Base-by-base conservation (phyloP, 2,329 filamentous ascomycete species). In the Didymosphaeria variabile region DNA sequence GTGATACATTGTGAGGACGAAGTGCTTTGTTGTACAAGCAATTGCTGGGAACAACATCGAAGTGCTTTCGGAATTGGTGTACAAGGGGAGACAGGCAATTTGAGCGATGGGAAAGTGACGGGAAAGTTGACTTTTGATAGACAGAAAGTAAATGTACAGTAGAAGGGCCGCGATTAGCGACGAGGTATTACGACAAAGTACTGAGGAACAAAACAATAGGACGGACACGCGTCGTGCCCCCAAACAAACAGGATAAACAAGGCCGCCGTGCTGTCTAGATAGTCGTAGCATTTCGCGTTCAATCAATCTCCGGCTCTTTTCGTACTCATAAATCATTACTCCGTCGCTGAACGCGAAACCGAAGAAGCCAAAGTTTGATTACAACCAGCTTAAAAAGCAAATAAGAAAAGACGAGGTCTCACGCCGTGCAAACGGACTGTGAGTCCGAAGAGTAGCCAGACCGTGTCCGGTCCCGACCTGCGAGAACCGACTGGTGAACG, bases 341-440 rank as follows among this genome's bases (percentile, higher is more conserved):
- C 53, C 53, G 53, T 55, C 53, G 53, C 53, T 55, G 42, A 46
- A 55, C 53, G 53, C 53, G 31, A 17, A 44, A 36, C 29, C 13
- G 19, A 46, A 36, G 21, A 9, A 21, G 32, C 21, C 45, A 46
- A 46, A 23, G n/a, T 31, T 26, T 17, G 29, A 46, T 54, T 44
- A 44, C 36, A 29, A 44, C 40, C 50, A 54, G 9, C 29, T 32
- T 21, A 29, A 8, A 54, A 55, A 36, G 4, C 26, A 45, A 7
- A 45, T 9, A 26, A 26, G 10, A 21, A 36, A 46, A 47, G 5
- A 34, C 36, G 53, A 46, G 5, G 40, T 29, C 52, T 45, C n/a
- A n/a, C n/a, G n/a, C n/a, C n/a, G n/a, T n/a, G n/a, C n/a, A n/a
- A 55, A 34, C 53, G 42, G 42, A 26, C 42, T 26, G 36, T 38